Evolutionary conservation across 768 basidiomycete genomes (phyloP), one percentile per base, ranked within the genome.

Genomic region (Lactifluus subvellereus): DNA sequence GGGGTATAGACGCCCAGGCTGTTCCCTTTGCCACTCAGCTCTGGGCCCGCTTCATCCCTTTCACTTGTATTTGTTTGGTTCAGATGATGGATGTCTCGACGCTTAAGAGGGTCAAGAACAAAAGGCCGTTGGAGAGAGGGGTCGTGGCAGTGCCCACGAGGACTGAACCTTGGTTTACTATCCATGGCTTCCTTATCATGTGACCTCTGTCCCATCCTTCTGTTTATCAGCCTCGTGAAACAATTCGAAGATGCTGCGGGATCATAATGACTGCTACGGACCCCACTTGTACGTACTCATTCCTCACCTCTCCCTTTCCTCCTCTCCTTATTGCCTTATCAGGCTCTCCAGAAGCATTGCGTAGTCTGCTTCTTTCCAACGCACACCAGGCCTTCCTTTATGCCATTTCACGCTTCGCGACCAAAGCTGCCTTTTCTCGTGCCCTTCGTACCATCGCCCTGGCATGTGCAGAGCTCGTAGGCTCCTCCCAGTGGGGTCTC

Each of bases 31-130:
- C 38, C 38, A 2, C 14, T 32, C 49, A 11, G 37, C 14, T 2
- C 27, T 2, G 27, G 27, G 27, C 14, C 38, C 38, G 27, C 32
- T 57, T 57, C 32, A 45, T 35, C 14, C 45, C 20, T 37, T 57
- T 57, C 42, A 35, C 48, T 48, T 33, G 22, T 27, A 27, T 27
- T 27, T 27, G 27, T 27, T 32, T 22, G 6, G 56, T 75, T 20
- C 59, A 60, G 37, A 68, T 66, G 5, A 51, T 72, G 43, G 69
- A 70, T 57, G 52, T 78, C 40, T 65, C 77, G 16, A 73, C 73
- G 55, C 81, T 90, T 66, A 91, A 89, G 74, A 76, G 78, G 63
- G 79, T 84, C 62, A 91, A 91, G 74, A 91, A 91, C 72, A 71
- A 1, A 92, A 91, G 64, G 88, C 87, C 69, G 74, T 91, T 18